These are phyloP conservation scores for Bathelium albidoporum DNA, from an alignment of 495 filamentous ascomycete genomes.

Conservation along the genomic window DNA sequence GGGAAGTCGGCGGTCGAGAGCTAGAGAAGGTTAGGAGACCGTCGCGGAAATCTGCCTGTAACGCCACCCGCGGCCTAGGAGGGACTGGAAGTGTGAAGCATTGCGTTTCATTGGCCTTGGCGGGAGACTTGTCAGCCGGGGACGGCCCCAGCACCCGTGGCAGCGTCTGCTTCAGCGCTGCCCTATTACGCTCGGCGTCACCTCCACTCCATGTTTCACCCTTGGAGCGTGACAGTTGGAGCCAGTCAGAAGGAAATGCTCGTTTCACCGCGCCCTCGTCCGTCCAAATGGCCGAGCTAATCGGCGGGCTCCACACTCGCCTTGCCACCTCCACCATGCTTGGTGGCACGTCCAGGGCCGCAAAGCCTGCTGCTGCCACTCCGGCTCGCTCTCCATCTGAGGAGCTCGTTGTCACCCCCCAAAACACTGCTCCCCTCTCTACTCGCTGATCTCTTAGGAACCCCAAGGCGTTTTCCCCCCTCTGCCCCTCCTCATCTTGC, in stretches of 20 bases:
- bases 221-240: background rate
- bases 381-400: background rate
- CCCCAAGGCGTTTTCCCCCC: background rate
- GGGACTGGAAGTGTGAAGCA: background rate
- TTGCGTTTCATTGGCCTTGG: background rate
- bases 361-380: background rate
- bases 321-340: background rate
- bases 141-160: background rate
- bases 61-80: background rate
- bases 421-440: background rate
- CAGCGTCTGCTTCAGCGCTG: background rate
- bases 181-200: background rate
- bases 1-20: background rate
- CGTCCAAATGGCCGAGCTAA: background rate
- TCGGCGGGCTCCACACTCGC: background rate
- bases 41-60: background rate
- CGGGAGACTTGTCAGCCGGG: background rate
- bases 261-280: background rate
- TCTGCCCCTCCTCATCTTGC: background rate
- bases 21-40: background rate
- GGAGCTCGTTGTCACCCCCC: background rate
- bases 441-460: background rate
- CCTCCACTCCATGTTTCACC: background rate
- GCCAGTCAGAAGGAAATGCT: background rate
- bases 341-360: background rate